phyloP scores from a whole-genome alignment of 2,329 filamentous ascomycete genomes.

The Hypoxylon sp. region DNA sequence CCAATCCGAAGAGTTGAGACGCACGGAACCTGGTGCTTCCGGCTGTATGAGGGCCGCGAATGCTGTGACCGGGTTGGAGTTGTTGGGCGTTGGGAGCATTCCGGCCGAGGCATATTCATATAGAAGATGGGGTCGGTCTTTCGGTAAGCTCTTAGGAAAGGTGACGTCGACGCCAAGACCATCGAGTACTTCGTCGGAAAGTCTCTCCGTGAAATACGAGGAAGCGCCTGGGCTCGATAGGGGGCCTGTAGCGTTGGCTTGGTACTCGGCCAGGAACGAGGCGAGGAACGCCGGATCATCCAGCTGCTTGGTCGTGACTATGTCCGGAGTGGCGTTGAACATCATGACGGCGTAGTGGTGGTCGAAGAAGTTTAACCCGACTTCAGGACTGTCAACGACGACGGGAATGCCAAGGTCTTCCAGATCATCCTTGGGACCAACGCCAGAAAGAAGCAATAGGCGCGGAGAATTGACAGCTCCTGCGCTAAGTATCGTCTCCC shows the following conservation, averaged over 20 bases:
- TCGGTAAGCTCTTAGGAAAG: constrained; percentile 31
- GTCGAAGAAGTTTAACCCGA: constrained; percentile 50
- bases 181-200: constrained; percentile 37
- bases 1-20: constrained; percentile 62
- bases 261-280: constrained; percentile 30
- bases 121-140: constrained; percentile 36
- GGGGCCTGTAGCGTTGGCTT: constrained; percentile 28
- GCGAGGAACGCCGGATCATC: constrained; percentile 19
- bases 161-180: constrained; percentile 30
- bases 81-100: constrained; percentile 60
- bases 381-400: constrained; percentile 48
- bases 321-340: constrained; percentile 30
- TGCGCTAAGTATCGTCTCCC: constrained; percentile 49
- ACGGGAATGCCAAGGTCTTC: constrained; percentile 44
- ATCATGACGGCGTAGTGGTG: constrained; percentile 38
- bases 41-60: constrained; percentile 42
- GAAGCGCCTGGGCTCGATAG: constrained; percentile 22
- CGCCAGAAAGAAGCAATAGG: constrained; percentile 51
- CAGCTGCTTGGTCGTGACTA: constrained; percentile 23
- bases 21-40: constrained; percentile 50
- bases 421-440: constrained; percentile 46
- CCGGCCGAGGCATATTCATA: constrained; percentile 30
- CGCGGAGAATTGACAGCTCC: constrained; percentile 49
- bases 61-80: constrained; percentile 55
- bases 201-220: constrained; percentile 26